These are phyloP conservation scores for Xylaria sp. DNA, from an alignment of 2,329 filamentous ascomycete genomes.

Conservation along the genomic window DNA sequence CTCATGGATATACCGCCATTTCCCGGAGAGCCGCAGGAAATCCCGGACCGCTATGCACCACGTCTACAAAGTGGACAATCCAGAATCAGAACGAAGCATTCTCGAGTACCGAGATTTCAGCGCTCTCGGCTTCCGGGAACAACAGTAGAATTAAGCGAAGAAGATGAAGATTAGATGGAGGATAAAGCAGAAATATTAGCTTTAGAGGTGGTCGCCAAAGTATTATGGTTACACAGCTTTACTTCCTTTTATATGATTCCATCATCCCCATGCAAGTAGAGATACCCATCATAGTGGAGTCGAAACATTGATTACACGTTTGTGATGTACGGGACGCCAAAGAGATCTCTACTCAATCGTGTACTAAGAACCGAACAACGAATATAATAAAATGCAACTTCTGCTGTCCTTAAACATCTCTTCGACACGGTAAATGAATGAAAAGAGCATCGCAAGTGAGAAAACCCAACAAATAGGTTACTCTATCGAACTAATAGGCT, in stretches of 20 bases:
- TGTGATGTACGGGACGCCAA: no score
- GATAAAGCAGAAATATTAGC: background rate
- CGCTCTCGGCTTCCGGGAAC: no score
- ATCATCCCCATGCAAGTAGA: background rate
- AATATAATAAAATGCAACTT: background rate
- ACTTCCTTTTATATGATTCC: background rate
- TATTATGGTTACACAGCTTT: background rate
- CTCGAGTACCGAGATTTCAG: no score
- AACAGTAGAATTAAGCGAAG: no score
- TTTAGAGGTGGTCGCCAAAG: background rate
- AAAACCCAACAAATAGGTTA: background rate
- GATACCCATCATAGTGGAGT: no score
- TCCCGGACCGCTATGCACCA: no score
- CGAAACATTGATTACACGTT: background rate
- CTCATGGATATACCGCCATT: conserved; percentile 1
- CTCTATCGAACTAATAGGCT: no score
- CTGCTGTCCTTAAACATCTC: background rate
- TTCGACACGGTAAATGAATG: background rate
- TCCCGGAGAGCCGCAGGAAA: background rate
- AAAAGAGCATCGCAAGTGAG: background rate
- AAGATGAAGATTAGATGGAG: background rate
- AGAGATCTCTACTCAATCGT: no score
- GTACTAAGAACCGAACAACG: background rate
- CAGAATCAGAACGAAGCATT: no score
- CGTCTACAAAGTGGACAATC: no score